These are phyloP conservation scores for Penicillium arizonense DNA, from an alignment of 495 filamentous ascomycete genomes.

Conservation along the genomic window DNA sequence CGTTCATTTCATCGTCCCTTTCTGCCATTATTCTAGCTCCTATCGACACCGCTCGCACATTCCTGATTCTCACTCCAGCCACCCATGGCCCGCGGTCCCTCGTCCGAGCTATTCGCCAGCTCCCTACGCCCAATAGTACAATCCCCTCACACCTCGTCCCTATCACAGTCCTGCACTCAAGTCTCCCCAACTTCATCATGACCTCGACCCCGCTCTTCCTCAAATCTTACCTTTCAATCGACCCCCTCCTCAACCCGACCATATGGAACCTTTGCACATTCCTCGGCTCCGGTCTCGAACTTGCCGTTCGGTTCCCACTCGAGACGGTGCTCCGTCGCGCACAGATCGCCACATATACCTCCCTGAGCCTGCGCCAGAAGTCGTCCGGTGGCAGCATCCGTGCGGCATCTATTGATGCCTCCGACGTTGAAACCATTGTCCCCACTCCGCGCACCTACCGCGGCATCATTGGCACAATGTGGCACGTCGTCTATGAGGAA, in stretches of 20 bases:
- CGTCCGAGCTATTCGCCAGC: slow-evolving; percentile 66
- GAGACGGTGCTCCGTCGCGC: slow-evolving; percentile 89
- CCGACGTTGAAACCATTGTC: slow-evolving; percentile 69
- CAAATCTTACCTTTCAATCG: slow-evolving; percentile 72
- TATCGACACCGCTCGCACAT: slow-evolving; percentile 85
- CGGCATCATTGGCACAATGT: slow-evolving; percentile 85
- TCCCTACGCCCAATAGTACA: slow-evolving; percentile 67
- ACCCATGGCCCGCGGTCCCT: slow-evolving; percentile 70
- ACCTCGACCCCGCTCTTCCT: slow-evolving; percentile 79
- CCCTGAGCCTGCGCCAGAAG: slow-evolving; percentile 49
- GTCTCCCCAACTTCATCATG: slow-evolving; percentile 75
- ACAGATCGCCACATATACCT: slow-evolving; percentile 67
- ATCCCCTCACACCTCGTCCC: slow-evolving; percentile 69
- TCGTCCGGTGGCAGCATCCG: slow-evolving; percentile 46
- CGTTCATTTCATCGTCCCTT: slow-evolving; percentile 76
- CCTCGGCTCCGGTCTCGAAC: slow-evolving; percentile 69
- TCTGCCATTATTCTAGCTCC: slow-evolving; percentile 80
- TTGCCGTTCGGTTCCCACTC: slow-evolving; percentile 81
- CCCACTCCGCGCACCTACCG: slow-evolving; percentile 60
- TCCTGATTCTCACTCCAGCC: slow-evolving; percentile 78
- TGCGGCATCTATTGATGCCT: slow-evolving; percentile 39
- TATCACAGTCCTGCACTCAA: slow-evolving; percentile 82
- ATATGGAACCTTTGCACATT: slow-evolving; percentile 78
- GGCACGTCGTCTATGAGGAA: slow-evolving; percentile 80
- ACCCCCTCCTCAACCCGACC: slow-evolving; percentile 76